Conservation (phyloP, 805 yeast species). For the Pichia kluyveri region DNA sequence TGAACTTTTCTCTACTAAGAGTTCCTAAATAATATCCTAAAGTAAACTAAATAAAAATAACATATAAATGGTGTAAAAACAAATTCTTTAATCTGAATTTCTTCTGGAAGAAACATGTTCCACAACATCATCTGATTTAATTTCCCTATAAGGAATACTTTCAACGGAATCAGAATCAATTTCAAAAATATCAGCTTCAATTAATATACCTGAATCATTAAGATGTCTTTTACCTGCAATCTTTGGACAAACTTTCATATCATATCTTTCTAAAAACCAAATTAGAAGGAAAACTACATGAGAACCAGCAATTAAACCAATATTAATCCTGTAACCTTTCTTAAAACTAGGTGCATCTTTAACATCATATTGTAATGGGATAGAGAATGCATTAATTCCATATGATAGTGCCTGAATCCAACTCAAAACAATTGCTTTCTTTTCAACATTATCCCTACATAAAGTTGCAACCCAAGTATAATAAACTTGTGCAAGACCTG, state of each 20-base stretch:
- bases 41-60: too few relatives aligned
- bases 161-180: too few relatives aligned
- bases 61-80: too few relatives aligned
- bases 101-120: too few relatives aligned
- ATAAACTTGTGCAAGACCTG: slow-evolving; percentile 53
- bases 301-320: slow-evolving; percentile 7
- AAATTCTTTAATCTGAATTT: too few relatives aligned
- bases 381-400: slow-evolving; percentile 14
- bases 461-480: slow-evolving; percentile 53
- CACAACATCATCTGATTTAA: too few relatives aligned
- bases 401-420: slow-evolving; percentile 13
- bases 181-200: not conserved
- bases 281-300: slow-evolving; percentile 8
- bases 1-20: too few relatives aligned
- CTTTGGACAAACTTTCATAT: slow-evolving; percentile 8
- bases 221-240: slow-evolving; percentile 13
- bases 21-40: too few relatives aligned
- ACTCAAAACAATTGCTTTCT: slow-evolving; percentile 43
- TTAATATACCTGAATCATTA: not conserved
- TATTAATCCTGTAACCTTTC: slow-evolving; percentile 12
- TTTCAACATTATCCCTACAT: slow-evolving; percentile 46
- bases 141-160: too few relatives aligned
- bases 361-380: slow-evolving; percentile 15
- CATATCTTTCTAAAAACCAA: slow-evolving; percentile 14
- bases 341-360: slow-evolving; percentile 11